A percentile compares a stretch with the other conserved stretches of the same genome.
Evolutionary conservation across 225 moss, liverwort and hornwort species (phyloP).

Genomic region (Pseudisothecium myosuroides): DNA sequence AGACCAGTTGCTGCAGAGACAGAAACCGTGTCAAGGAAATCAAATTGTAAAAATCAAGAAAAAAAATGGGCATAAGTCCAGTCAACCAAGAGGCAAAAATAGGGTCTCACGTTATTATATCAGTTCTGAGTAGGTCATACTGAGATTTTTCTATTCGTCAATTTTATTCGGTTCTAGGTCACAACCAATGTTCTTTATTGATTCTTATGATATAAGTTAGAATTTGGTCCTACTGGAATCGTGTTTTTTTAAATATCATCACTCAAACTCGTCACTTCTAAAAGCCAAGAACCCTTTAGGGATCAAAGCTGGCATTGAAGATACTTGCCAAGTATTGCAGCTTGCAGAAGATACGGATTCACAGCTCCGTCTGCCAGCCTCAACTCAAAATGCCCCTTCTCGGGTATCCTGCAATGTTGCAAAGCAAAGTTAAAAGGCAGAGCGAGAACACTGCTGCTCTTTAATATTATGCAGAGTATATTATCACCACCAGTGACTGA

Average conservation of each 20-base stretch:
- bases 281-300: not conserved
- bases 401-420: conserved; percentile 65
- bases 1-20: conserved; percentile 58
- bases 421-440: not conserved
- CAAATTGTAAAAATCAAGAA: not conserved
- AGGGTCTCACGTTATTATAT: not conserved
- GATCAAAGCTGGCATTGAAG: not conserved
- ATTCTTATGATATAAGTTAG: not conserved
- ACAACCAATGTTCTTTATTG: not conserved
- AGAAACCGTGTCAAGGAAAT: not conserved
- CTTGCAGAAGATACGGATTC: conserved; percentile 92
- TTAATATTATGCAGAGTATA: not conserved
- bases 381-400: conserved; percentile 73
- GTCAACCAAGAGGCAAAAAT: not conserved
- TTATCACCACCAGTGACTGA: not conserved
- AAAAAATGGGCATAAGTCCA: not conserved
- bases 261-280: not conserved
- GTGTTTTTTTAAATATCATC: not conserved
- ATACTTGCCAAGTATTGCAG: conserved; percentile 67
- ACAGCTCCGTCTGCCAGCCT: conserved; percentile 82
- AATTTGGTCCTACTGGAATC: not conserved
- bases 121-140: not conserved
- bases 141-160: too few species aligned
- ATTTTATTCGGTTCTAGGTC: not conserved
- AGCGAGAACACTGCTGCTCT: not conserved